Base-by-base conservation (phyloP, 345 rosid species). In the Barbarea vulgaris region DNA sequence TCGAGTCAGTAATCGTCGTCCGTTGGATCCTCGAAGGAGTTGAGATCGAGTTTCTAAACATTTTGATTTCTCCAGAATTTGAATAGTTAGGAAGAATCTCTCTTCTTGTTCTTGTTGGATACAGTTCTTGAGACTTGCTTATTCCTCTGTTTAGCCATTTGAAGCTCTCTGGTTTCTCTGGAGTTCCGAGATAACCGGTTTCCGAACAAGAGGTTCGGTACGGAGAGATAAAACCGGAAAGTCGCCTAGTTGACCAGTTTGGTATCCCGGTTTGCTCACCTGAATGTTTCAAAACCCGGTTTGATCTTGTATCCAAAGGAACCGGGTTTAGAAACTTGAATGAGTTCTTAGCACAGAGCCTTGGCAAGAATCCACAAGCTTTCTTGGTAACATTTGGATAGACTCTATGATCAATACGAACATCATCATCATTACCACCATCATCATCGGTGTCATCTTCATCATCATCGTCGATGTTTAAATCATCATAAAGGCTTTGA, bases 351-450 rank as follows among this genome's bases (percentile, higher is more conserved):
- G 91, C 77, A 89, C 92, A 87, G 25, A 95, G 80, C 50, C 81
- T 83, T 58, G 99, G 97, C 81, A 93, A 68, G 70, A 91, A 80
- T 51, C 97, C 92, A 64, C 97, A 92, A 53, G 81, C 93, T 80
- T 89, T 91, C 76, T 77, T 70, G 67, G 71, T 64, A 15, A 63
- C 71, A 24, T 63, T 21, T 14, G 54, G 63, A 18, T 12, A 77
- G 67, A 64, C 36, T 52, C 17, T 67, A 7, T 47, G 53, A 77
- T 31, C 80, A 41, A 75, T 65, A 77, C 84, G 18, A 67, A 52
- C 75, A 46, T 42, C 52, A 48, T 78, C 73, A 52, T 69, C 66
- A 10, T 76, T 77, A 27, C 77, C 81, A 22, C 71, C 83, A 24
- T 84, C 89, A 9, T 75, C 80, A 8, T 84, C 88, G n/a, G n/a